Conservation (phyloP, 257 asterid species). For the Capsicum pubescens region DNA sequence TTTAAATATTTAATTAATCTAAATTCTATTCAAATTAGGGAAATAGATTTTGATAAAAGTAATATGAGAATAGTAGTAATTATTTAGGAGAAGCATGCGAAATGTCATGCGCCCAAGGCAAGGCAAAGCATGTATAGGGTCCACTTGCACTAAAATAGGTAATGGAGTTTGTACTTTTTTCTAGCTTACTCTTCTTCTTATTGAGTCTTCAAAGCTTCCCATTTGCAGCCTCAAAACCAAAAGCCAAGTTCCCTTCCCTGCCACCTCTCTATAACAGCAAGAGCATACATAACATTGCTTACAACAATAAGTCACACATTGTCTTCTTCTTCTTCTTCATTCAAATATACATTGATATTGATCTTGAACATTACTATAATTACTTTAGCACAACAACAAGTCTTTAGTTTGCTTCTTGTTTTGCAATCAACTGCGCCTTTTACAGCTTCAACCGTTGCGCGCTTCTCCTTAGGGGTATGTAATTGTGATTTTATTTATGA, state of each 20-base stretch:
- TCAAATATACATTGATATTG: neutral
- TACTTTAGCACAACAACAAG: too few relatives aligned
- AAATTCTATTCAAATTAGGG: too few relatives aligned
- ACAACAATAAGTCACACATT: neutral
- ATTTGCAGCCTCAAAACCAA: neutral
- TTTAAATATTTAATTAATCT: too few relatives aligned
- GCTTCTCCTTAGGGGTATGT: neutral
- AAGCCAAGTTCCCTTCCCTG: neutral
- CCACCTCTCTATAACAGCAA: neutral
- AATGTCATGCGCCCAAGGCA: neutral
- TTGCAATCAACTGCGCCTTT: neutral
- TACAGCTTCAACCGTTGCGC: neutral
- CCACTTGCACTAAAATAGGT: slow-evolving; percentile 11
- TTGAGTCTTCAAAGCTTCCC: neutral
- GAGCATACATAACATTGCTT: neutral
- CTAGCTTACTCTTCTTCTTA: slow-evolving; percentile 6
- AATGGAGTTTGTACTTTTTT: neutral
- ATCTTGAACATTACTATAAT: too few relatives aligned
- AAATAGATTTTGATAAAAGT: too few relatives aligned
- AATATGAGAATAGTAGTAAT: neutral
- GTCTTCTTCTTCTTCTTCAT: neutral
- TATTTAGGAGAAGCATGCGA: neutral
- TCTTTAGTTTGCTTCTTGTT: too few relatives aligned
- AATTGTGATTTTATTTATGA: neutral
- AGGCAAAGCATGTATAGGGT: neutral